Conservation (phyloP, 495 filamentous ascomycete genomes). For the Xylaria flabelliformis region DNA sequence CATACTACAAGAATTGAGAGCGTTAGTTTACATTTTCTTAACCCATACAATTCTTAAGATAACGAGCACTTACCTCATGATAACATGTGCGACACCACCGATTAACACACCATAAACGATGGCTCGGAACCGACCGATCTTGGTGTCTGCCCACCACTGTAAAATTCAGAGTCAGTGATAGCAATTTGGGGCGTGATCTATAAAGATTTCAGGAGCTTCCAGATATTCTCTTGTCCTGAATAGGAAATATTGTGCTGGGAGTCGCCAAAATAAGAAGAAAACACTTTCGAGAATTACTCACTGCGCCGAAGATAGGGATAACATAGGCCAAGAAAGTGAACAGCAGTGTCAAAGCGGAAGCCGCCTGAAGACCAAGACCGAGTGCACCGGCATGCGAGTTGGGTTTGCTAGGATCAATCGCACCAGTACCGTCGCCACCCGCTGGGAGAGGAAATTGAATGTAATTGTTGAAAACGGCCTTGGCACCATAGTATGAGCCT, state of each 20-base stretch:
- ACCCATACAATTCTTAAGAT: neutral
- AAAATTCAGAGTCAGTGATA: too few relatives aligned
- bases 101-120: constrained; percentile 61
- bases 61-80: constrained; percentile 24
- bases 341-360: constrained; percentile 55
- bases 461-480: constrained; percentile 58
- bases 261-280: too few relatives aligned
- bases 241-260: too few relatives aligned
- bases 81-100: constrained; percentile 60
- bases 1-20: constrained; percentile 8
- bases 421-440: constrained; percentile 54
- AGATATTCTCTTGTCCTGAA: too few relatives aligned
- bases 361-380: constrained; percentile 56
- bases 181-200: too few relatives aligned
- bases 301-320: constrained; percentile 59
- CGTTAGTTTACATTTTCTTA: neutral
- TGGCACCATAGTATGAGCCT: constrained; percentile 56
- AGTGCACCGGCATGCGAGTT: constrained; percentile 42
- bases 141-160: constrained; percentile 43
- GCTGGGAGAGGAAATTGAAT: constrained; percentile 55
- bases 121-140: constrained; percentile 59
- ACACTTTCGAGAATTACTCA: too few relatives aligned
- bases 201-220: too few relatives aligned
- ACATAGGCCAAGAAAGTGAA: constrained; percentile 61
- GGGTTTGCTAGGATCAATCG: constrained; percentile 31